These are phyloP conservation scores for Cenchrus americanus DNA, from an alignment of 176 grass and related monocot species.

Conservation along the genomic window DNA sequence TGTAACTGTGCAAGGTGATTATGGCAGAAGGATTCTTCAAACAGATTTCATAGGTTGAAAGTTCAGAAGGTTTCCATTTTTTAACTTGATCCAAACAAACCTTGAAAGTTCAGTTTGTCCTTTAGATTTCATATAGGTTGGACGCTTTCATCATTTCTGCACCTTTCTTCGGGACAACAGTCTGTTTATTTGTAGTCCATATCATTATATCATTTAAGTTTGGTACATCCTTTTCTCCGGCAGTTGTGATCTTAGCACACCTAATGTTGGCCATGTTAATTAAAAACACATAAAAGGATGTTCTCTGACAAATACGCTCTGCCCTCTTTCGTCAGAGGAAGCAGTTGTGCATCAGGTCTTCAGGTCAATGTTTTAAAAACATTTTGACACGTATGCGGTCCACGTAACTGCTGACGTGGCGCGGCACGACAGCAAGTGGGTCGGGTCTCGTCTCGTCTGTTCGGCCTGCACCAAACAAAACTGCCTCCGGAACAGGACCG, in stretches of 20 bases:
- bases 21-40: neutral
- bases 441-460: neutral
- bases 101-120: neutral
- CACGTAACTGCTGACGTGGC: neutral
- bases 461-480: conserved; percentile 25
- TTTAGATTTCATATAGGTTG: neutral
- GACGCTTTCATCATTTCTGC: neutral
- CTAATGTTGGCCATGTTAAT: neutral
- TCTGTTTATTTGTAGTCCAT: neutral
- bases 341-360: too few species aligned
- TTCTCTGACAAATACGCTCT: neutral
- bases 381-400: neutral
- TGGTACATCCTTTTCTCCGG: neutral
- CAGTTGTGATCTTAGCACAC: neutral
- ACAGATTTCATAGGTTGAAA: too few species aligned
- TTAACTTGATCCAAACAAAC: neutral
- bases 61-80: neutral
- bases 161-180: neutral
- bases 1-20: neutral
- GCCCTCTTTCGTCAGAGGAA: too few species aligned
- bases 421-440: too few species aligned
- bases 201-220: neutral
- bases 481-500: neutral
- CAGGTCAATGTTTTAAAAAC: too few species aligned
- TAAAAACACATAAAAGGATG: neutral